Percentiles rank a stretch among this genome's conserved stretches.
Conservation (phyloP, 225 moss, liverwort and hornwort species). For the Anthoceros angustus region DNA sequence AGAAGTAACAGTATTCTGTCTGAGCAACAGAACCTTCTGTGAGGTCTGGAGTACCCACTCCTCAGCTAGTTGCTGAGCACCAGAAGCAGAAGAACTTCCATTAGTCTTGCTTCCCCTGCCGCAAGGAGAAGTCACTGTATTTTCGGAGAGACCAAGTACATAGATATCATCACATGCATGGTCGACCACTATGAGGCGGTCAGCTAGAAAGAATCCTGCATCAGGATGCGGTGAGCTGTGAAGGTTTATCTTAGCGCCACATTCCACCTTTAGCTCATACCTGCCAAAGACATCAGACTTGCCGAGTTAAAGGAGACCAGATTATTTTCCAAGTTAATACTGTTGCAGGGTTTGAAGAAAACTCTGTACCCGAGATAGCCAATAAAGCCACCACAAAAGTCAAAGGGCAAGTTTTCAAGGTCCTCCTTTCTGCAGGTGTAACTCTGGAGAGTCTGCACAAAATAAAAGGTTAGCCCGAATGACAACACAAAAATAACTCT, state of each 20-base stretch:
- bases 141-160: slow-evolving; percentile 63
- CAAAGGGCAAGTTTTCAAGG: slow-evolving; percentile 69
- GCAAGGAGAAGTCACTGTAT: not conserved
- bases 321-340: not conserved
- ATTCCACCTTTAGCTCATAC: slow-evolving; percentile 94
- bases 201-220: slow-evolving; percentile 85
- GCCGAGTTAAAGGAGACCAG: not conserved
- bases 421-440: slow-evolving; percentile 62
- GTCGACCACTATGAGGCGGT: slow-evolving; percentile 72
- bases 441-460: slow-evolving; percentile 53
- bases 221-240: slow-evolving; percentile 77
- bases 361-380: slow-evolving; percentile 81
- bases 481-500: slow-evolving; percentile 8
- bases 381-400: slow-evolving; percentile 98
- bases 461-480: not conserved
- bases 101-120: not conserved
- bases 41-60: slow-evolving; percentile 50
- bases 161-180: slow-evolving; percentile 78
- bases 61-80: slow-evolving; percentile 32
- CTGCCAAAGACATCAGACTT: slow-evolving; percentile 19
- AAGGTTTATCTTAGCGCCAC: slow-evolving; percentile 57
- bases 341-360: slow-evolving; percentile 1
- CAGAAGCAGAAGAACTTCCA: not conserved
- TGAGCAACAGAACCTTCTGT: slow-evolving; percentile 28
- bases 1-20: slow-evolving; percentile 32